A percentile compares a stretch with the other conserved stretches of the same genome.
phyloP scores from a whole-genome alignment of 2,329 filamentous ascomycete genomes.

The Cercospora sp. region DNA sequence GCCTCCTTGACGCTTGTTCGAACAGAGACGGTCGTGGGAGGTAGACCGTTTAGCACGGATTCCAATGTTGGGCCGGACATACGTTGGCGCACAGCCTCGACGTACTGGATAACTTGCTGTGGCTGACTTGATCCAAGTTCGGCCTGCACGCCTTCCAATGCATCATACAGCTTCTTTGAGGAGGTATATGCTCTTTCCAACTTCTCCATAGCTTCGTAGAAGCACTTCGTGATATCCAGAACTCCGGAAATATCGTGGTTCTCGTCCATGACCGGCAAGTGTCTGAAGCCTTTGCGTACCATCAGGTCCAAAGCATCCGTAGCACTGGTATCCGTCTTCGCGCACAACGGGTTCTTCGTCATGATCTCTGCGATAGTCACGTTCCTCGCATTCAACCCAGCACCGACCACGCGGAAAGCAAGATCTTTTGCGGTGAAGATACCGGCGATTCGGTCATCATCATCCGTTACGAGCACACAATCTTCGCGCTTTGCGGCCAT shows the following conservation, averaged over 20 bases:
- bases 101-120: conserved; percentile 98
- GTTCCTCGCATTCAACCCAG: conserved; percentile 82
- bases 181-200: conserved; percentile 95
- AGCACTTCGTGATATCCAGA: conserved; percentile 98
- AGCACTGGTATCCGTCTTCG: conserved; percentile 94
- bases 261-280: conserved; percentile 98
- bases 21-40: conserved; percentile 92
- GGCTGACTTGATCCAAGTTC: conserved; percentile 94
- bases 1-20: conserved; percentile 96
- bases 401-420: conserved; percentile 92
- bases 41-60: conserved; percentile 86
- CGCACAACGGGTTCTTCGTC: conserved; percentile 98
- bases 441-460: conserved; percentile 95
- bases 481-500: conserved; percentile 99
- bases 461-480: conserved; percentile 95
- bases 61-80: conserved; percentile 98
- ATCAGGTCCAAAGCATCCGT: conserved; percentile 97
- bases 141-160: conserved; percentile 94
- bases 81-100: conserved; percentile 89
- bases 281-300: conserved; percentile 96
- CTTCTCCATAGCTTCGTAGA: conserved; percentile 99
- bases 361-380: conserved; percentile 98
- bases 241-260: conserved; percentile 99
- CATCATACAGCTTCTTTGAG: conserved; percentile 97
- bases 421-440: conserved; percentile 99